These are phyloP conservation scores for Lepiota venenata DNA, from an alignment of 768 basidiomycete genomes.

Conservation along the genomic window DNA sequence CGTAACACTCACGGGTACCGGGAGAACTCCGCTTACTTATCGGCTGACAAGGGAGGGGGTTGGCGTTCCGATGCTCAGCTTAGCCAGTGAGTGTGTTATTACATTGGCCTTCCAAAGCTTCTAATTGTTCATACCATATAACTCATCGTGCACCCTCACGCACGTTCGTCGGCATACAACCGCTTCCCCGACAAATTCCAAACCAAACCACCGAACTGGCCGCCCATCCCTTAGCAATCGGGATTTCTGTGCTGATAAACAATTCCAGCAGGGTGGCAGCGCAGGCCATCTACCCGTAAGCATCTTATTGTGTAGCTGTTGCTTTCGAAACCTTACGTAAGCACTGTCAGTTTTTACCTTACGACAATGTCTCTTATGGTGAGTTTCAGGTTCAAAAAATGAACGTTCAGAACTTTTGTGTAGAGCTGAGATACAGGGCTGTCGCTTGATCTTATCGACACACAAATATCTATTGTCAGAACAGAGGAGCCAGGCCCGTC, in stretches of 20 bases:
- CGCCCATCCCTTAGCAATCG: not conserved
- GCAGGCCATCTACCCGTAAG: not conserved
- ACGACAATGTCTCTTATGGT: not conserved
- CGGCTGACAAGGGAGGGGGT: conserved; percentile 4
- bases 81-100: not conserved
- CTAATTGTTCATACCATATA: no score
- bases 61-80: not conserved
- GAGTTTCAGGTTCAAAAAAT: not conserved
- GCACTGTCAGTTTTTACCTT: not conserved
- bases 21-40: conserved; percentile 5
- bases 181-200: no score
- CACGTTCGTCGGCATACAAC: no score
- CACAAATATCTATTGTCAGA: not conserved
- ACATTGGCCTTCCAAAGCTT: no score
- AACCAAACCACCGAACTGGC: no score
- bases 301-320: no score
- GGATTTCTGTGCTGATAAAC: not conserved
- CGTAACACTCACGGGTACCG: not conserved
- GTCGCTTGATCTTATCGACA: not conserved
- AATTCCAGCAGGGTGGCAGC: not conserved
- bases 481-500: no score
- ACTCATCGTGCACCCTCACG: no score
- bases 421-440: not conserved
- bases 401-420: not conserved
- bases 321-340: not conserved